Conservation (phyloP, 805 yeast genomes). For the Candida bentonensis region DNA sequence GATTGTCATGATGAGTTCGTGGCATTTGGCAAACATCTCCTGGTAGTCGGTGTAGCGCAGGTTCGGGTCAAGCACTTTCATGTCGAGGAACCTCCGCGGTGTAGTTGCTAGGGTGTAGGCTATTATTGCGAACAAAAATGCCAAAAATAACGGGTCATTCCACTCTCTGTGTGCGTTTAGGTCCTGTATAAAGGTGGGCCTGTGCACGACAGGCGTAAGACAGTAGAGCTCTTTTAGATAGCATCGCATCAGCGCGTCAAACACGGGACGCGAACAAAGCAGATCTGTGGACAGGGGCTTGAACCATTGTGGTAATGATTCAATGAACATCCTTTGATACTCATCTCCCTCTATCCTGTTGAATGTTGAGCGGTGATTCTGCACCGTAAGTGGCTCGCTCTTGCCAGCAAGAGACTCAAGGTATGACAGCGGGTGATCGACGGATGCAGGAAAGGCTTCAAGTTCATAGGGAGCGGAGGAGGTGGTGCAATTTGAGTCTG, state of each 20-base stretch:
- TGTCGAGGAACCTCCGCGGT: constrained; percentile 6
- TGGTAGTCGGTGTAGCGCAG: constrained; percentile 4
- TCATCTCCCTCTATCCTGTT: too few relatives aligned
- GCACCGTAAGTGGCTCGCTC: too few relatives aligned
- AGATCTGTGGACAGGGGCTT: neutral
- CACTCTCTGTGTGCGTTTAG: constrained; percentile 5
- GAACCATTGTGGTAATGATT: neutral
- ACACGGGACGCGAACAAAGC: neutral
- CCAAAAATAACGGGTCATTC: constrained; percentile 5
- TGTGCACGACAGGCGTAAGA: constrained; percentile 8
- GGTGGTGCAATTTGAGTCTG: too few relatives aligned
- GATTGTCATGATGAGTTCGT: constrained; percentile 3
- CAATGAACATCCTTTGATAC: neutral
- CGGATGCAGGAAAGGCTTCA: too few relatives aligned
- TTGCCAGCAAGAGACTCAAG: too few relatives aligned
- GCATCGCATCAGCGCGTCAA: neutral
- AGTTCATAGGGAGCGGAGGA: too few relatives aligned
- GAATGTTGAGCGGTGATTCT: too few relatives aligned
- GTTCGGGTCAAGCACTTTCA: constrained; percentile 5
- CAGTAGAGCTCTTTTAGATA: constrained; percentile 4
- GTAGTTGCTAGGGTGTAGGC: constrained; percentile 6
- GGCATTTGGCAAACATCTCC: constrained; percentile 7
- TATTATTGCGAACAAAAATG: constrained; percentile 3
- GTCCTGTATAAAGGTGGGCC: constrained; percentile 8
- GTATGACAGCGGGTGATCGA: too few relatives aligned